These are phyloP conservation scores for Hygrophorus pudorinus DNA, from an alignment of 768 basidiomycete species.

Conservation along the genomic window DNA sequence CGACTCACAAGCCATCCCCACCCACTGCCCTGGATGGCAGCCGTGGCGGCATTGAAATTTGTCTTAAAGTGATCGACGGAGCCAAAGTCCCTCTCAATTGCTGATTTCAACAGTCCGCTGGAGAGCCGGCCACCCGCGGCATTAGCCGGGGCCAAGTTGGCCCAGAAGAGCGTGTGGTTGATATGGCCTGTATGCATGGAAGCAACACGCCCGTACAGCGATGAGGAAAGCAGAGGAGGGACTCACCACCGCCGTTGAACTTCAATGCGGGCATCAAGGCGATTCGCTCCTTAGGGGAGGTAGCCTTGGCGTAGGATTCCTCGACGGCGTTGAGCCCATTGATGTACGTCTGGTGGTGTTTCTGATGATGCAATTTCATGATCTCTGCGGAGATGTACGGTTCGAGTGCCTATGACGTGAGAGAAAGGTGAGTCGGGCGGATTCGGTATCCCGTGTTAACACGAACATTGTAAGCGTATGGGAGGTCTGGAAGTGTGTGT, in stretches of 20 bases:
- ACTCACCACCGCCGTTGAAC: slow-evolving; percentile 36
- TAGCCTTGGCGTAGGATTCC: slow-evolving; percentile 54
- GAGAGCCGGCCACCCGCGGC: slow-evolving; percentile 54
- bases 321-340: slow-evolving; percentile 89
- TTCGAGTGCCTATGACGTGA: slow-evolving; percentile 51
- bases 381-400: slow-evolving; percentile 89
- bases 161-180: slow-evolving; percentile 97
- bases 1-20: slow-evolving; percentile 91
- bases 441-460: background rate
- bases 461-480: slow-evolving; percentile 73
- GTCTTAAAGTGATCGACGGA: slow-evolving; percentile 82
- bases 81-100: slow-evolving; percentile 76
- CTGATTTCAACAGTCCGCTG: slow-evolving; percentile 62
- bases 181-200: slow-evolving; percentile 54
- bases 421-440: background rate
- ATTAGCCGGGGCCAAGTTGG: slow-evolving; percentile 75
- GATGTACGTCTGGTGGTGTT: slow-evolving; percentile 94
- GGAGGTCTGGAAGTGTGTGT: slow-evolving; percentile 72
- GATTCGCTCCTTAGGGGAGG: slow-evolving; percentile 70
- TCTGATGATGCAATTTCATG: slow-evolving; percentile 90
- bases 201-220: too few relatives aligned
- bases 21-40: slow-evolving; percentile 91
- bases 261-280: slow-evolving; percentile 85
- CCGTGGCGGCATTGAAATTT: slow-evolving; percentile 78
- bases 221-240: background rate